Evolutionary conservation across 169 alveolate genomes (phyloP), one percentile per base, ranked within the genome.

Genomic region (Babesia ovata): DNA sequence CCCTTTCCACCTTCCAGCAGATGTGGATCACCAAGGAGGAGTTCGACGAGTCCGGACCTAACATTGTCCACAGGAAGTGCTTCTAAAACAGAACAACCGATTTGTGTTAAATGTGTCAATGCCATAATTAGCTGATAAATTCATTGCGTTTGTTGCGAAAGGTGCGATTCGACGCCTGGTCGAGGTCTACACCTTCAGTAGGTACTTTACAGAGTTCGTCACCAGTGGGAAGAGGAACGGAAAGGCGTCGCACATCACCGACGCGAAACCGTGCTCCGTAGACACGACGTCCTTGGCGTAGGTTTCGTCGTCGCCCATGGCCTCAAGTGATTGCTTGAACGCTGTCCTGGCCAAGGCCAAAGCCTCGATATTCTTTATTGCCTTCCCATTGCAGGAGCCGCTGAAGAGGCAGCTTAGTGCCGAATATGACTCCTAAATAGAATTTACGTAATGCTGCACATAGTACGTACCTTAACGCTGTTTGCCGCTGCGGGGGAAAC

Each of bases 11-110:
- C 56, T 98, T 98, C 95, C 98, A 97, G 88, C 97, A 95, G 84
- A 95, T 96, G 98, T 98, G 99, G 99, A 96, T 97, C 84, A 95
- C 99, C 56, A 97, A 96, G 93, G 97, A 95, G 61, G 99, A 98
- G 92, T 98, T 97, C 81, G 99, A 98, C 44, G 99, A 97, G 77
- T 83, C 96, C 21, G 99, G 99, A 16, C 98, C 99, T 17, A 90
- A 94, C 85, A 95, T 97, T 60, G 99, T 98, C 17, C 99, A 98
- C 91, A 95, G 99, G 90, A 98, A 97, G 89, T 97, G 99, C 90
- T 96, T 96, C 93, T 96, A 93, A 70, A 61, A 71, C 70, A 13
- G 36, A 16, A 29, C 58, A 48, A 14, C 39, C 39, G 39, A 19
- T 10, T n/a, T 70, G 26, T 33, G 24, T 22, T 71, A 71, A 29